Conservation (phyloP, 257 asterid genomes). For the Nicotiana noctiflora region DNA sequence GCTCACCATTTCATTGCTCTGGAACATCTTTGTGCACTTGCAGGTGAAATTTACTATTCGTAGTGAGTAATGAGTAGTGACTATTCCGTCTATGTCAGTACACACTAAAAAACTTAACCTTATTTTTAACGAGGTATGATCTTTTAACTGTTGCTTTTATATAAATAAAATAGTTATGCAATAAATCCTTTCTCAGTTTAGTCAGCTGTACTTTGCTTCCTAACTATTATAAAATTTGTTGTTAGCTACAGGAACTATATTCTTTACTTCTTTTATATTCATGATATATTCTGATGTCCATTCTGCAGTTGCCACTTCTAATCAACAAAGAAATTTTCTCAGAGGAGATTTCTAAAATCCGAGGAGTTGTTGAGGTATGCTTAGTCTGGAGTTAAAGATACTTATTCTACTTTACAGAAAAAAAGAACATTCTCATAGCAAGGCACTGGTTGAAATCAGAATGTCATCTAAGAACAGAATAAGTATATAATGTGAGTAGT, state of each 20-base stretch:
- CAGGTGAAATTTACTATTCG: slow-evolving; percentile 46
- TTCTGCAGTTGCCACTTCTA: slow-evolving; percentile 82
- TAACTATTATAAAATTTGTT: not conserved
- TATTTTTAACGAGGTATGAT: not conserved
- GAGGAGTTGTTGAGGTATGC: slow-evolving; percentile 60
- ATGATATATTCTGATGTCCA: not conserved
- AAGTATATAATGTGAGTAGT: not conserved
- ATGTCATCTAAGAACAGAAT: not conserved
- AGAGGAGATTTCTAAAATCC: slow-evolving; percentile 65
- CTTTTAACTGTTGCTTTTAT: not conserved
- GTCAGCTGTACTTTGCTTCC: not conserved
- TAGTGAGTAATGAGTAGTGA: not conserved
- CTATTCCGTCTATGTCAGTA: not conserved
- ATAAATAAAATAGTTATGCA: not conserved
- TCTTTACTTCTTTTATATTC: not conserved
- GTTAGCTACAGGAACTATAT: not conserved
- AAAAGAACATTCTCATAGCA: not conserved
- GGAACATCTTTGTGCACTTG: slow-evolving; percentile 90
- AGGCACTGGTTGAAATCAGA: not conserved
- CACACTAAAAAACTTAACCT: not conserved
- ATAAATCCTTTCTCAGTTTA: not conserved
- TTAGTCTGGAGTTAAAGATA: slow-evolving; percentile 10
- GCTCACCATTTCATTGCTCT: slow-evolving; percentile 69
- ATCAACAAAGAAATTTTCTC: slow-evolving; percentile 50
- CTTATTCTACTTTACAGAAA: slow-evolving; percentile 14